These are phyloP conservation scores for Blastobotrys persicus DNA, from an alignment of 1,139 yeast genomes.

Conservation along the genomic window DNA sequence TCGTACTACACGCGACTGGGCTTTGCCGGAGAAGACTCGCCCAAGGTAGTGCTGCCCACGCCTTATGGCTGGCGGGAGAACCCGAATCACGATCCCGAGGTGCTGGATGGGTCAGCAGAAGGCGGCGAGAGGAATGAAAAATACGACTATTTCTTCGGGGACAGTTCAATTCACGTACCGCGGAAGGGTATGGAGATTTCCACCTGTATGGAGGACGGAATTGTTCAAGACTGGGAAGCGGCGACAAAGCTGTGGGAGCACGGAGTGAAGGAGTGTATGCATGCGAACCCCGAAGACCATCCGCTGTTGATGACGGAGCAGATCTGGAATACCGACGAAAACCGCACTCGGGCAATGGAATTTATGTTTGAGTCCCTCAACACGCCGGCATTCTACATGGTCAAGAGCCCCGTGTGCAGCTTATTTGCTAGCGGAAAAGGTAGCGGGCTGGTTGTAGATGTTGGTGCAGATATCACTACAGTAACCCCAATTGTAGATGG, in stretches of 20 bases:
- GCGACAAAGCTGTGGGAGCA: constrained; percentile 40
- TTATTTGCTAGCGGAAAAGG: constrained; percentile 94
- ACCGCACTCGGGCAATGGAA: constrained; percentile 73
- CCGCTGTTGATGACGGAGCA: constrained; percentile 83
- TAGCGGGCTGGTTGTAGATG: constrained; percentile 86
- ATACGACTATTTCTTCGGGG: constrained; percentile 31
- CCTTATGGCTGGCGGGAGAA: constrained; percentile 30
- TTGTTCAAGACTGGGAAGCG: constrained; percentile 46
- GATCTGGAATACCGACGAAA: constrained; percentile 72
- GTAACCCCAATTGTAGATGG: constrained; percentile 96
- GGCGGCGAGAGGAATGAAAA: neutral
- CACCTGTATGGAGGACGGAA: constrained; percentile 40
- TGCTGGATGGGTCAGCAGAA: neutral
- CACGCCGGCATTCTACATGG: constrained; percentile 83
- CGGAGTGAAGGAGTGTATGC: constrained; percentile 42
- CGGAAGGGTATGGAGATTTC: constrained; percentile 36
- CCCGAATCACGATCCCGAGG: constrained; percentile 21
- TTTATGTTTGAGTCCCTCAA: constrained; percentile 67
- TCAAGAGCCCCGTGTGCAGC: constrained; percentile 83
- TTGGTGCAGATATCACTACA: constrained; percentile 81
- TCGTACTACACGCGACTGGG: constrained; percentile 81
- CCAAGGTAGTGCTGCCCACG: constrained; percentile 73
- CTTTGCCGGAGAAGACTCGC: constrained; percentile 92
- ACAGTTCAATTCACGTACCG: constrained; percentile 33
- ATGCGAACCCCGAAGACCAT: constrained; percentile 55